Evolutionary conservation across 2,329 filamentous ascomycete genomes (phyloP).

Genomic region (Trichoderma sp.): DNA sequence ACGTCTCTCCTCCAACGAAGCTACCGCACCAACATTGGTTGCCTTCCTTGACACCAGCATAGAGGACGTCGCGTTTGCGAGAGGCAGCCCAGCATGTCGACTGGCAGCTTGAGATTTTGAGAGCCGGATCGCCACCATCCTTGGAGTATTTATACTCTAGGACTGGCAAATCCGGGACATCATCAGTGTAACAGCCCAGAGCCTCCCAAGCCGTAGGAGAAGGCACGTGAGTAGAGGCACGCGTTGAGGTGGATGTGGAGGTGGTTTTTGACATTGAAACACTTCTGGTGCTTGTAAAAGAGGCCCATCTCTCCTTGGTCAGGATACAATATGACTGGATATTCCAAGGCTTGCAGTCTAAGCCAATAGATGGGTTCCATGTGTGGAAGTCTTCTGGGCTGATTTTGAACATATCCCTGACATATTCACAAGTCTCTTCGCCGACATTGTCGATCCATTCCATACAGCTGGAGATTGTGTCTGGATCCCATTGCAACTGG

Average conservation of each 20-base stretch:
- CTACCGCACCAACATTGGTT: not conserved
- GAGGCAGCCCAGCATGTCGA: not conserved
- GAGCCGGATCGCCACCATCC: constrained; percentile 8
- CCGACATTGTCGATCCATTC: not conserved
- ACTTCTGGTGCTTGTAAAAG: not conserved
- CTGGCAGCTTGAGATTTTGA: not conserved
- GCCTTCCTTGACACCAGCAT: not conserved
- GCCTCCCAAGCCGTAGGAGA: not conserved
- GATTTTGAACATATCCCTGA: not conserved
- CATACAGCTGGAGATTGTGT: not conserved
- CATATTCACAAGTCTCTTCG: not conserved
- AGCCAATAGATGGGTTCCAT: not conserved
- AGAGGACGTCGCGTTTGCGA: not conserved
- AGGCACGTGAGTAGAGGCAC: not conserved
- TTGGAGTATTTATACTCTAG: constrained; percentile 23
- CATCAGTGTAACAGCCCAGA: not conserved
- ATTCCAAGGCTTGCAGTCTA: not conserved
- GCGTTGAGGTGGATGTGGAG: not conserved
- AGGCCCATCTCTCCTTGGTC: not conserved
- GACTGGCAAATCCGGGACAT: not conserved
- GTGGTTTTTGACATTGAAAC: not conserved
- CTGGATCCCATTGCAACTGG: not conserved
- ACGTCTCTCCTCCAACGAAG: not conserved
- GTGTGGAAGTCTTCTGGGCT: not conserved
- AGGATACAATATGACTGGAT: not conserved